A percentile compares a stretch with the other conserved stretches of the same genome.
Conservation (phyloP, 2,329 filamentous ascomycete genomes). For the Reticulascus tulasneorum region DNA sequence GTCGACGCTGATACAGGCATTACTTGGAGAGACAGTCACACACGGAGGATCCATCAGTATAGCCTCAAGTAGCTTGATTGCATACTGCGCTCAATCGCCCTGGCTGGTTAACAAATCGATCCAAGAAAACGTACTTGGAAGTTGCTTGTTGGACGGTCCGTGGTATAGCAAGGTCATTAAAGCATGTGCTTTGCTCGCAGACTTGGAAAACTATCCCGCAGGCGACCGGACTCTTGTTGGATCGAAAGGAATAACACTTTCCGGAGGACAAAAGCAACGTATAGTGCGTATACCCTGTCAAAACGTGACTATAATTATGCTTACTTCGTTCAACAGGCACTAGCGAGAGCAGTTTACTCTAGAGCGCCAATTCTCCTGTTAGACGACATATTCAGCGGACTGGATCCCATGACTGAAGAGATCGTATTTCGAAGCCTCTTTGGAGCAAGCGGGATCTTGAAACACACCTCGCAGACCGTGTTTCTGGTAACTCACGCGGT, state of each 20-base stretch:
- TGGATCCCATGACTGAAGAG: constrained; percentile 5
- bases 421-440: constrained; percentile 4
- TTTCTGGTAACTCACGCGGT: no score
- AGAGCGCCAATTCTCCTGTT: constrained; percentile 6
- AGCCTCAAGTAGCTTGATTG: constrained; percentile 13
- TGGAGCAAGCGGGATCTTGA: not conserved
- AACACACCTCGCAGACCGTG: no score
- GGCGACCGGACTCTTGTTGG: not conserved
- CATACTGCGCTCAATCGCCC: constrained; percentile 22
- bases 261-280: constrained; percentile 1
- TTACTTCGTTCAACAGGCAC: not conserved
- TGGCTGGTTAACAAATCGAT: constrained; percentile 26
- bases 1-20: constrained; percentile 25
- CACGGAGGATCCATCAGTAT: constrained; percentile 8
- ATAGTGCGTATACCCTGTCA: not conserved
- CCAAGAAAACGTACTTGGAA: constrained; percentile 3
- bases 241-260: not conserved
- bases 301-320: not conserved
- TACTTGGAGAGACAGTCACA: constrained; percentile 23
- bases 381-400: constrained; percentile 9
- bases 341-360: constrained; percentile 8
- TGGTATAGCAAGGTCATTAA: constrained; percentile 25
- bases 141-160: constrained; percentile 12
- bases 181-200: constrained; percentile 6
- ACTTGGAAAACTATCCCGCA: not conserved